Percentiles rank a stretch among this genome's conserved stretches.
These are phyloP conservation scores for Panaeolus papilionaceus DNA, from an alignment of 768 basidiomycete species.

Conservation along the genomic window DNA sequence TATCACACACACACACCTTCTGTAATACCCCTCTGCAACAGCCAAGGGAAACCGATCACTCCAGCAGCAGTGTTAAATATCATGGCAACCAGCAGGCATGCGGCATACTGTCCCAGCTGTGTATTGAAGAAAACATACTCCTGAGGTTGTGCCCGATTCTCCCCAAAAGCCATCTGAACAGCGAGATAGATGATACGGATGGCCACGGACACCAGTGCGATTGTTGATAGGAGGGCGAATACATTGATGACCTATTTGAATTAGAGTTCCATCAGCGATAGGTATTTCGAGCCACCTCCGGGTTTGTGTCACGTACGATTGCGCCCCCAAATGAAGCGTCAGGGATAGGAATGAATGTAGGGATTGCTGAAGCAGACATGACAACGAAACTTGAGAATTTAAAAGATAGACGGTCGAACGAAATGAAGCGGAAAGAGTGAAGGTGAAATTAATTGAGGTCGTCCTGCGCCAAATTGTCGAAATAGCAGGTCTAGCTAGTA, in stretches of 20 bases:
- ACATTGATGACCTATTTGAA: slow-evolving; percentile 49
- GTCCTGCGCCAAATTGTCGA: slow-evolving; percentile 48
- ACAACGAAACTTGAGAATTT: slow-evolving; percentile 14
- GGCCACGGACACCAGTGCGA: slow-evolving; percentile 58
- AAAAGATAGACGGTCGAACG: slow-evolving; percentile 17
- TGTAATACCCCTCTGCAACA: slow-evolving; percentile 47
- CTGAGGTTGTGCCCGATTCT: slow-evolving; percentile 34
- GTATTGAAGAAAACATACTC: slow-evolving; percentile 74
- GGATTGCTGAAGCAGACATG: slow-evolving; percentile 23
- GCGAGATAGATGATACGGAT: slow-evolving; percentile 56
- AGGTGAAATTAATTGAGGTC: slow-evolving; percentile 25
- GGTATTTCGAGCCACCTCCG: not conserved
- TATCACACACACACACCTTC: slow-evolving; percentile 53
- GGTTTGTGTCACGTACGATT: slow-evolving; percentile 36
- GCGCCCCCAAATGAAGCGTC: slow-evolving; percentile 41
- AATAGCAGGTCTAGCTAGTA: slow-evolving; percentile 32
- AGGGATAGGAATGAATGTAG: slow-evolving; percentile 31
- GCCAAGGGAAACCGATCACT: slow-evolving; percentile 60
- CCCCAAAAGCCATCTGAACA: slow-evolving; percentile 38
- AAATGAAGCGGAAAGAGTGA: slow-evolving; percentile 26
- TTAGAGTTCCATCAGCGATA: slow-evolving; percentile 1
- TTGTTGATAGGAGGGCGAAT: slow-evolving; percentile 59
- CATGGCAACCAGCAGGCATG: slow-evolving; percentile 66
- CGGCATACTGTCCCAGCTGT: slow-evolving; percentile 73
- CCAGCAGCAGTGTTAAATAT: slow-evolving; percentile 58